phyloP scores from a whole-genome alignment of 352 stramenopile genomes.

The Phytophthora capsici region DNA sequence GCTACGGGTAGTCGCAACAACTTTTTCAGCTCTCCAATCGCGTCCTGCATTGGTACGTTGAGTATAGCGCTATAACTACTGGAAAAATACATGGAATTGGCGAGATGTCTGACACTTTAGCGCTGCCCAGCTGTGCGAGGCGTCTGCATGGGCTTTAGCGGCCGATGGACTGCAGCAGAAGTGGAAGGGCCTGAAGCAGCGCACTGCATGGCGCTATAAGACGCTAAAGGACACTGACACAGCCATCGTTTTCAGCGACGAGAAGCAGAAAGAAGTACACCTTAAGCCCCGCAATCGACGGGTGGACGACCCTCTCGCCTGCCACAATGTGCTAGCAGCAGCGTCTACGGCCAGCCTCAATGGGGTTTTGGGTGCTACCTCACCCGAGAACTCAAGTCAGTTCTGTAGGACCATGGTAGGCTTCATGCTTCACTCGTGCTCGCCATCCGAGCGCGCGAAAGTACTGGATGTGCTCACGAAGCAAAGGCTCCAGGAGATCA shows the following conservation, averaged over 20 bases:
- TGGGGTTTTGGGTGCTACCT: conserved; percentile 78
- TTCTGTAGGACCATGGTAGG: conserved; percentile 86
- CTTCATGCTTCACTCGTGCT: conserved; percentile 84
- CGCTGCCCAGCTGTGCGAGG: conserved; percentile 28
- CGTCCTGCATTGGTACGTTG: conserved; percentile 19
- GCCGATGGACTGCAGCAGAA: conserved; percentile 79
- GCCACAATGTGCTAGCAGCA: conserved; percentile 73
- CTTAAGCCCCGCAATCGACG: conserved; percentile 64
- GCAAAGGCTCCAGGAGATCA: conserved; percentile 73
- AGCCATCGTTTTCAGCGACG: conserved; percentile 76
- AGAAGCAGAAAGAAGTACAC: conserved; percentile 77
- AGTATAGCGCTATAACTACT: not conserved
- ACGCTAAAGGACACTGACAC: conserved; percentile 78
- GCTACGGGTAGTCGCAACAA: not conserved
- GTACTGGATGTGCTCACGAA: conserved; percentile 83
- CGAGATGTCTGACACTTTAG: conserved; percentile 13
- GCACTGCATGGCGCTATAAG: conserved; percentile 82
- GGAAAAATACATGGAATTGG: conserved; percentile 6
- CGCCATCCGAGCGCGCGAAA: conserved; percentile 61
- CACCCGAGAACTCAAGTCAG: conserved; percentile 72
- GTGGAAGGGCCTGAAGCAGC: conserved; percentile 84
- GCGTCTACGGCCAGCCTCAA: conserved; percentile 74
- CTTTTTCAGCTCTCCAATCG: not conserved
- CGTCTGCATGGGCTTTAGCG: conserved; percentile 83
- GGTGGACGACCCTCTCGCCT: conserved; percentile 69